Evolutionary conservation across 495 filamentous ascomycete species (phyloP).

Genomic region (Cenococcum geophilum): DNA sequence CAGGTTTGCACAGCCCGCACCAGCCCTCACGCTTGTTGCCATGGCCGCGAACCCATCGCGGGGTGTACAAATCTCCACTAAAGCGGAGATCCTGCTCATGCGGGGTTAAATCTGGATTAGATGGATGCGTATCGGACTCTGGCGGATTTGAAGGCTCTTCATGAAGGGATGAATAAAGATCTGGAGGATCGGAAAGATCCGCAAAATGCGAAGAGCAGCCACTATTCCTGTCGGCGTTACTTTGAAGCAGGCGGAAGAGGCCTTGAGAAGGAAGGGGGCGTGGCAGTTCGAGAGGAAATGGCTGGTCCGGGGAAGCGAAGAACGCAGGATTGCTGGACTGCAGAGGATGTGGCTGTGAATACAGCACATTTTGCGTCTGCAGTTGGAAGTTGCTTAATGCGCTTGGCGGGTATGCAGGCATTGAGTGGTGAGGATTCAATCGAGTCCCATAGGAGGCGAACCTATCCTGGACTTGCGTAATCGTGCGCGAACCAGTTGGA

Average conservation of each 20-base stretch:
- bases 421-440: constrained; percentile 41
- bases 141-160: constrained; percentile 64
- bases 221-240: constrained; percentile 58
- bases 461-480: constrained; percentile 33
- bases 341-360: constrained; percentile 27
- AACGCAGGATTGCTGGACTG: constrained; percentile 35
- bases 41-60: constrained; percentile 69
- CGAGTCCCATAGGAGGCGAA: constrained; percentile 27
- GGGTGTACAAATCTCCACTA: constrained; percentile 71
- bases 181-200: constrained; percentile 62
- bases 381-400: constrained; percentile 18
- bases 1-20: constrained; percentile 79
- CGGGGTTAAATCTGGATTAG: constrained; percentile 60
- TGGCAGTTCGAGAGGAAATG: constrained; percentile 33
- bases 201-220: constrained; percentile 52
- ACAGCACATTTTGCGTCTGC: constrained; percentile 29
- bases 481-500: constrained; percentile 49
- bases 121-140: constrained; percentile 67
- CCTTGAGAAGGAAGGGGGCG: constrained; percentile 55
- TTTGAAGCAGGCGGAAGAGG: constrained; percentile 61
- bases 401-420: constrained; percentile 44
- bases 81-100: constrained; percentile 74
- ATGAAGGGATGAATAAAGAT: constrained; percentile 63
- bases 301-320: constrained; percentile 39
- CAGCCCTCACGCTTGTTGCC: constrained; percentile 79